phyloP scores from a whole-genome alignment of 2,329 filamentous ascomycete species.

The Aureobasidium musti region DNA sequence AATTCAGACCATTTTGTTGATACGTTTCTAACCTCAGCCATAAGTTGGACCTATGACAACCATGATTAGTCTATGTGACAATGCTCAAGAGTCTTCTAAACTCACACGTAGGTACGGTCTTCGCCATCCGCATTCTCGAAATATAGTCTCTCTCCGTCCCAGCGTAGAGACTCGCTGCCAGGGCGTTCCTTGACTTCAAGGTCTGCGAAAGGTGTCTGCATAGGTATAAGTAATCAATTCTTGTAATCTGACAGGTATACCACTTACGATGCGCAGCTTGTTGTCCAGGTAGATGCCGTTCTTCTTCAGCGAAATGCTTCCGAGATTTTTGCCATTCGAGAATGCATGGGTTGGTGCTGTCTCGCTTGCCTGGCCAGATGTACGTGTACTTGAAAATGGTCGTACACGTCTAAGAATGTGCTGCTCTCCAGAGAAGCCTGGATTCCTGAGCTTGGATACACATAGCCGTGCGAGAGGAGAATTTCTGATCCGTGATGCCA shows the following conservation, averaged over 20 bases:
- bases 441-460: no score
- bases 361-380: neutral
- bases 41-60: constrained; percentile 4
- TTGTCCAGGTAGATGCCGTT: constrained; percentile 10
- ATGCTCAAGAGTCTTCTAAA: neutral
- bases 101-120: constrained; percentile 24
- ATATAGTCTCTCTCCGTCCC: constrained; percentile 25
- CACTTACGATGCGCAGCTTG: constrained; percentile 20
- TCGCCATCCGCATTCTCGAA: constrained; percentile 16
- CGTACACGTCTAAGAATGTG: neutral
- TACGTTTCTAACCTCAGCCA: constrained; percentile 25
- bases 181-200: constrained; percentile 5
- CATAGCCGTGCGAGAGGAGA: no score
- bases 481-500: no score
- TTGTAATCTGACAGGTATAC: neutral
- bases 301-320: neutral
- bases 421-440: no score
- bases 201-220: constrained; percentile 21
- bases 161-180: constrained; percentile 19
- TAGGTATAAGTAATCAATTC: neutral
- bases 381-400: constrained; percentile 2
- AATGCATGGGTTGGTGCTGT: constrained; percentile 1
- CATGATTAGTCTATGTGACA: neutral
- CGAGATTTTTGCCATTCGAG: neutral
- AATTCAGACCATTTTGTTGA: neutral